Conservation (phyloP, 75 land plant genomes). For the Sequoia sempervirens region DNA sequence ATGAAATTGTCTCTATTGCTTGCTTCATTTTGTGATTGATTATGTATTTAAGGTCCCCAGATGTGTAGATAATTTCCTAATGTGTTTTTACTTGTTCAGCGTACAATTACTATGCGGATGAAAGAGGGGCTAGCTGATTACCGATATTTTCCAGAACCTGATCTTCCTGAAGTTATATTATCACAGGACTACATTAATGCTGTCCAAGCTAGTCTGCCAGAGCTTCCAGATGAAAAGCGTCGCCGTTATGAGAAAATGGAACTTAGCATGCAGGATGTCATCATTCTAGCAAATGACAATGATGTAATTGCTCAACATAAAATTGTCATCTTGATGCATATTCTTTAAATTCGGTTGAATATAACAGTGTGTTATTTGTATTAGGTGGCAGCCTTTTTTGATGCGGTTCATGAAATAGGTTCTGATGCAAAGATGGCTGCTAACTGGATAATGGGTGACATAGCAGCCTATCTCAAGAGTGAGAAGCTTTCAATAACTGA, state of each 20-base stretch:
- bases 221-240: slow-evolving; percentile 89
- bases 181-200: slow-evolving; percentile 55
- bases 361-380: slow-evolving; percentile 5
- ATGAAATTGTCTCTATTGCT: not conserved
- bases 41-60: not conserved
- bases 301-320: slow-evolving; percentile 45
- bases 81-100: slow-evolving; percentile 30
- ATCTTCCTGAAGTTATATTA: slow-evolving; percentile 77
- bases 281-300: slow-evolving; percentile 77
- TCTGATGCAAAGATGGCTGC: slow-evolving; percentile 86
- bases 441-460: slow-evolving; percentile 98
- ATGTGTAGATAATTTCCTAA: slow-evolving; percentile 6
- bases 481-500: slow-evolving; percentile 71
- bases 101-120: slow-evolving; percentile 82
- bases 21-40: not conserved
- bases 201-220: slow-evolving; percentile 58
- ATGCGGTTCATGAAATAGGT: slow-evolving; percentile 60
- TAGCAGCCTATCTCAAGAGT: slow-evolving; percentile 83
- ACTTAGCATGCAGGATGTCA: slow-evolving; percentile 93
- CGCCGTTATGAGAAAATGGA: slow-evolving; percentile 88
- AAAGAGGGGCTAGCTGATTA: slow-evolving; percentile 99
- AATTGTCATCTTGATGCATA: not conserved
- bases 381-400: slow-evolving; percentile 86
- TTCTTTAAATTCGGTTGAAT: not conserved
- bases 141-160: slow-evolving; percentile 97